Percentiles rank a stretch among this genome's conserved stretches.
phyloP scores from a whole-genome alignment of 1,284 basidiomycete species.

The Neotropicomus parvogracilis region DNA sequence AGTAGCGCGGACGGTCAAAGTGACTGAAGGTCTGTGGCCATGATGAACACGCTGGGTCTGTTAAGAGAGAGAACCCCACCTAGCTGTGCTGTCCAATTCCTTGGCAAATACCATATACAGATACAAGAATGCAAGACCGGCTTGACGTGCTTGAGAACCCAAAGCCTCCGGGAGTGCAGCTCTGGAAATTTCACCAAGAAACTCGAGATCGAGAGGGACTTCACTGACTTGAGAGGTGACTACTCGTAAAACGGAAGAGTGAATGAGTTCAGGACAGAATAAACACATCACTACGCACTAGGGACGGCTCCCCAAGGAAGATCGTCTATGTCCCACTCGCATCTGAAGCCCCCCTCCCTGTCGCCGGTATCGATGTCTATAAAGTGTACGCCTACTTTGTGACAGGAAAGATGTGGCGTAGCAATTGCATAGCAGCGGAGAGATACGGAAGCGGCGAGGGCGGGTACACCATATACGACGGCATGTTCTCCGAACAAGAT shows the following conservation, averaged over 20 bases:
- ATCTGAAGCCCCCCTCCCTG: slow-evolving; percentile 45
- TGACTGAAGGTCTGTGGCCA: slow-evolving; percentile 59
- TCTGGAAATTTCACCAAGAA: slow-evolving; percentile 65
- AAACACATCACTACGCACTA: slow-evolving; percentile 35
- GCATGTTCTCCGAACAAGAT: slow-evolving; percentile 99
- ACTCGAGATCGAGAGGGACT: slow-evolving; percentile 64
- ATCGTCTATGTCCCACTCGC: slow-evolving; percentile 78
- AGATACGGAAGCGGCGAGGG: slow-evolving; percentile 92
- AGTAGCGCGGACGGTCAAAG: slow-evolving; percentile 85
- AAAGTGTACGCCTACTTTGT: slow-evolving; percentile 74
- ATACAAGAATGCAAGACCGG: slow-evolving; percentile 87
- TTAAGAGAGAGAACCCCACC: slow-evolving; percentile 40
- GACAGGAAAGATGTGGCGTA: slow-evolving; percentile 53
- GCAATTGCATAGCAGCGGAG: slow-evolving; percentile 91
- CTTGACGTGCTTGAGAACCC: slow-evolving; percentile 56
- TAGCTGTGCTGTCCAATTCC: slow-evolving; percentile 40
- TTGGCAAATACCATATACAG: slow-evolving; percentile 80
- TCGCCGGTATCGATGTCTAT: slow-evolving; percentile 65
- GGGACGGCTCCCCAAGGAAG: slow-evolving; percentile 84
- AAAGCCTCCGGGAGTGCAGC: slow-evolving; percentile 47
- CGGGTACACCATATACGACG: slow-evolving; percentile 97
- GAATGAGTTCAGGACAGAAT: not conserved
- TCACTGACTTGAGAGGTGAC: slow-evolving; percentile 36
- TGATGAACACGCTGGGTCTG: not conserved
- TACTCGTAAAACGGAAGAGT: slow-evolving; percentile 26